Evolutionary conservation across 805 yeast genomes (phyloP), one percentile per base, ranked within the genome.

Genomic region (Candida tibetensis): DNA sequence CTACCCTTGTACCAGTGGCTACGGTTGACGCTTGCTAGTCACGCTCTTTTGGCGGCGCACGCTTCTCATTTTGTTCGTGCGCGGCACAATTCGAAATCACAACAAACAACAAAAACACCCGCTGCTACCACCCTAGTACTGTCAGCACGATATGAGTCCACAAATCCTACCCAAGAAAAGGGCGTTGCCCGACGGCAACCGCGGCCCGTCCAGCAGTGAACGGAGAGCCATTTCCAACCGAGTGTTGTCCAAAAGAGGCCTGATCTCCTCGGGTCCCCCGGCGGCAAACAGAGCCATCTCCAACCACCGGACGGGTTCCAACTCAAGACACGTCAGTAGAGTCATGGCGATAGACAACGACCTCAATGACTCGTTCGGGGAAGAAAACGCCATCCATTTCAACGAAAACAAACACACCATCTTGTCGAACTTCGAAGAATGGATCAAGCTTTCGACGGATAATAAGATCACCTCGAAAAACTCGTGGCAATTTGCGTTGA

Each of bases 401-500:
- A 65, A 66, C 41, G 70, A 65, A 34, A 69, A 69, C 49, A 63
- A 52, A 39, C 63, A 66, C 40, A 67, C 73, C 14, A 68, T 69
- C 41, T 49, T 69, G 47, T 58, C 69, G 26, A 68, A 63, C 45
- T 71, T 71, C 48, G 76, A 71, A 48, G 75, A 70, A 48, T 71
- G 77, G 77, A 70, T 71, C 53, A 70, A 71, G 42, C 56, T 71
- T 28, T 64, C 74, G 23, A 61, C 66, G 3, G 68, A 62, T 39
- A 62, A 62, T 44, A 88, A 85, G 57, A 87, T 89, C 64, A 90
- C 85, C 43, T 74, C 88, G 0, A 71, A 82, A 26, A 90, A 90
- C 58, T 81, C 93, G 52, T 90, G 96, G 96, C 83, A 85, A 50
- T 80, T 88, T 55, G 95, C 90, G 0, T 71, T 90, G 52, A 90